A percentile compares a stretch with the other conserved stretches of the same genome.
Evolutionary conservation across 2,329 filamentous ascomycete genomes (phyloP).

Genomic region (Cordyceps farinosa): DNA sequence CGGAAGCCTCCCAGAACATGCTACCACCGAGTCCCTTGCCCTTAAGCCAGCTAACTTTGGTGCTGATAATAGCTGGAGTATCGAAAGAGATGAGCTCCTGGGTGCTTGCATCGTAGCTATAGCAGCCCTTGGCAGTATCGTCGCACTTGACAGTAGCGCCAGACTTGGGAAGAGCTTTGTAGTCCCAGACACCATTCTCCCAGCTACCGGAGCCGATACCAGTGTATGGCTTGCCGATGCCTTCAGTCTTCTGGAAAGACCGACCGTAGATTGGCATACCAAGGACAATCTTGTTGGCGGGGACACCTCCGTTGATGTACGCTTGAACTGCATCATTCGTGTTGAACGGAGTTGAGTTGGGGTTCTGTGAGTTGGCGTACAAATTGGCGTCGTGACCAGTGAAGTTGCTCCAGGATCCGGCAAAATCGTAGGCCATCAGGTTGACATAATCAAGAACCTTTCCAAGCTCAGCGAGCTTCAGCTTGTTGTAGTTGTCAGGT

Average conservation of each 20-base stretch:
- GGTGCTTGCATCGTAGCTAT: constrained; percentile 61
- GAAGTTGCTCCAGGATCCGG: constrained; percentile 64
- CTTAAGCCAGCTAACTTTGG: constrained; percentile 66
- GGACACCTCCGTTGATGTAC: constrained; percentile 62
- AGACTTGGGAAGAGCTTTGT: constrained; percentile 66
- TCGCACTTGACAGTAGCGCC: constrained; percentile 60
- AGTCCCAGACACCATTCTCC: constrained; percentile 76
- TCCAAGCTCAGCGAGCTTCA: constrained; percentile 48
- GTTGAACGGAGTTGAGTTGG: constrained; percentile 64
- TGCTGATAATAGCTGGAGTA: constrained; percentile 54
- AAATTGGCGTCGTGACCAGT: constrained; percentile 72
- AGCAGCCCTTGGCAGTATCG: constrained; percentile 57
- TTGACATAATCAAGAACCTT: constrained; percentile 54
- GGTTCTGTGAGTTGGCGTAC: constrained; percentile 51
- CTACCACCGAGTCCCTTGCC: constrained; percentile 63
- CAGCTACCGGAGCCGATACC: constrained; percentile 66
- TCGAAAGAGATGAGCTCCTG: constrained; percentile 70
- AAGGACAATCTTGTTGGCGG: constrained; percentile 64
- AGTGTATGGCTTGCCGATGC: constrained; percentile 59
- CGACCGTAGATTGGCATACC: constrained; percentile 64
- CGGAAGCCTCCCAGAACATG: constrained; percentile 84
- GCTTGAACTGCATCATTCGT: constrained; percentile 61
- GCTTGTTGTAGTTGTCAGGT: constrained; percentile 43
- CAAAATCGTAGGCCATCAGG: constrained; percentile 75
- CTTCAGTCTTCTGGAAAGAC: constrained; percentile 45